Conservation (phyloP, 108 stramenopile genomes). For the Hondaea fermentalgiana region DNA sequence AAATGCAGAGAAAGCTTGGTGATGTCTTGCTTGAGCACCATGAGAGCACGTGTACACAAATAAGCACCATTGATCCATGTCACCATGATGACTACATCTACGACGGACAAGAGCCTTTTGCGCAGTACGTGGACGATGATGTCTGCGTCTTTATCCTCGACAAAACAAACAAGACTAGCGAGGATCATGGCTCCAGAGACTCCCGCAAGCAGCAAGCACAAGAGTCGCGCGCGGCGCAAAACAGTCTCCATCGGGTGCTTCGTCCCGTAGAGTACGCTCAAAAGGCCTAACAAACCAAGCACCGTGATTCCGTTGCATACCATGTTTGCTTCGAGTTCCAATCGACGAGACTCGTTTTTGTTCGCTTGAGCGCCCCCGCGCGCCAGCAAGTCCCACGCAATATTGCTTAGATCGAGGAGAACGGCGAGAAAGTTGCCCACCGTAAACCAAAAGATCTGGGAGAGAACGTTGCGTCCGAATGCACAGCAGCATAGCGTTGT, state of each 20-base stretch:
- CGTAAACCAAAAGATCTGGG: background rate
- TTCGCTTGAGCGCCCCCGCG: too few relatives aligned
- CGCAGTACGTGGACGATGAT: background rate
- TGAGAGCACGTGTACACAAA: background rate
- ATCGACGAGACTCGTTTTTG: background rate
- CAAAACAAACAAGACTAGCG: background rate
- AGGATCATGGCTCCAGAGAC: background rate
- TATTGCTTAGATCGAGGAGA: background rate
- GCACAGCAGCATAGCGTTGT: background rate
- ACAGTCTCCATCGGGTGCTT: background rate
- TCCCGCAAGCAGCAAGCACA: background rate
- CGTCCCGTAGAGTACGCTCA: background rate
- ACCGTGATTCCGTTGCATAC: background rate
- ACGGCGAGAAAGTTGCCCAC: background rate
- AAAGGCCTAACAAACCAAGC: background rate
- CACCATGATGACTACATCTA: background rate
- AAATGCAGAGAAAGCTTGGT: background rate
- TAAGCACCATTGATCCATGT: background rate
- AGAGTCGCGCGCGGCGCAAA: background rate
- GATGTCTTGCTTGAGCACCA: background rate
- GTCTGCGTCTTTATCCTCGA: background rate
- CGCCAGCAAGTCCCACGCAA: background rate
- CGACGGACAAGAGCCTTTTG: background rate
- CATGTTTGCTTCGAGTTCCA: background rate
- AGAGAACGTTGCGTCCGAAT: background rate